Evolutionary conservation across 2,329 filamentous ascomycete species (phyloP), one percentile per base, ranked within the genome.

Genomic region (Calonectria crousiana): DNA sequence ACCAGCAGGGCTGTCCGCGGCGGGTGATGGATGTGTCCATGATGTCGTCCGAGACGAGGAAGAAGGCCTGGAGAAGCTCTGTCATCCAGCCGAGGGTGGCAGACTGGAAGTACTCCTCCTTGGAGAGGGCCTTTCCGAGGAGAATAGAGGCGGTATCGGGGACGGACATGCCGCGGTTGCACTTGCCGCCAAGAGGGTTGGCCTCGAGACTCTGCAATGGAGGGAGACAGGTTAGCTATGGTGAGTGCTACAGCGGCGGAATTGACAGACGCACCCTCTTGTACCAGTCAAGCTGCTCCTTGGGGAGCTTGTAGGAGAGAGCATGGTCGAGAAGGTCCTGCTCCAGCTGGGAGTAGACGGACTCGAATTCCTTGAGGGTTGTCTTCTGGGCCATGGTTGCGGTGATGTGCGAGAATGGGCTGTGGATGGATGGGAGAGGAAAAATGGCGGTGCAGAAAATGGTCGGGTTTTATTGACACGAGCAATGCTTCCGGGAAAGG

Each of bases 131-230:
- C 79, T 91, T 88, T 79, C 86, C 89, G 82, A 96, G 91, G 76
- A 98, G 92, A 81, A 97, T 89, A 78, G 95, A 93, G 78, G 93
- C 93, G 60, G 95, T 97, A 87, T 99, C 97, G 79, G 97, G 94
- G 74, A 98, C 96, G 62, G 96, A 98, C 92, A 99, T 97, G 87
- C 97, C 97, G 83, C 97, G 95, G 89, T 99, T 99, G 89, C 96
- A 98, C 90, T 99, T 99, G 84, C 97, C 97, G 80, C 97, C 97
- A 69, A 97, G 88, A 9, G 95, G 92, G 88, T 99, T 99, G 87
- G 92, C 90, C 83, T 96, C 91, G 82, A 98, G 90, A 75, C 91
- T 93, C 95, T 98, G 60, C 38, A 47, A 41, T 20, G 34, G 13
- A 41, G 32, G 20, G 28, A 47, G 34, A 58, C 23, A 51, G 69